Base-by-base conservation (phyloP, 2,329 filamentous ascomycete genomes). In the Diatrype stigma region DNA sequence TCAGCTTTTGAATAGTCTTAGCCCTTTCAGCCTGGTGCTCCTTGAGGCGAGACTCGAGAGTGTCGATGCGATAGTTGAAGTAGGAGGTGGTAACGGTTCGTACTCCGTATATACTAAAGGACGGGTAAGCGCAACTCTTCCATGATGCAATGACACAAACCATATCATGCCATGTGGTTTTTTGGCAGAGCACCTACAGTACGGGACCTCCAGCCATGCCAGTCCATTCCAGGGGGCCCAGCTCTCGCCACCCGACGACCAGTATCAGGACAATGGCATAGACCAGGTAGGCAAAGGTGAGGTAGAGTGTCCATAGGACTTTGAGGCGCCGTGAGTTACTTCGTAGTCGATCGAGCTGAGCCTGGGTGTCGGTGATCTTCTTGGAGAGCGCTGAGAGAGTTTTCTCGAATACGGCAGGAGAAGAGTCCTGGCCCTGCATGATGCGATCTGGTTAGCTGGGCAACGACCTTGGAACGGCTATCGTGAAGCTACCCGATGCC, bases 371-470 rank as follows among this genome's bases (percentile, higher is more conserved):
- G 38, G 86, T 78, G 68, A 99, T 96, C 73, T 94, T 96, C 48
- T 77, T 76, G 11, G 92, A 89, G 44, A 99, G 82, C 22, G 83
- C 79, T 10, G 90, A 89, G 28, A 99, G 84, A 2, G 87, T 84
- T 76, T 92, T 96, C 73, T 99, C 94, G 67, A 97, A 99, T 3
- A 87, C 89, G 47, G 91, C 92, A 23, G 94, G 87, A 58, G 92
- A 96, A 66, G 82, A 87, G 67, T 87, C 81, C 64, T 89, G 81
- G 71, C 83, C 82, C 90, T 96, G 22, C 55, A 48, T 46, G 47
- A 19, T 45, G 19, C 11, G 14, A 45, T 48, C 46, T n/a, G n/a
- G n/a, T n/a, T n/a, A n/a, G n/a, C n/a, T n/a, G n/a, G n/a, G n/a
- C n/a, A n/a, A n/a, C n/a, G n/a, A n/a, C n/a, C n/a, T n/a, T n/a